Evolutionary conservation across 2,329 filamentous ascomycete genomes (phyloP).

Genomic region (Fonsecaea nubica): DNA sequence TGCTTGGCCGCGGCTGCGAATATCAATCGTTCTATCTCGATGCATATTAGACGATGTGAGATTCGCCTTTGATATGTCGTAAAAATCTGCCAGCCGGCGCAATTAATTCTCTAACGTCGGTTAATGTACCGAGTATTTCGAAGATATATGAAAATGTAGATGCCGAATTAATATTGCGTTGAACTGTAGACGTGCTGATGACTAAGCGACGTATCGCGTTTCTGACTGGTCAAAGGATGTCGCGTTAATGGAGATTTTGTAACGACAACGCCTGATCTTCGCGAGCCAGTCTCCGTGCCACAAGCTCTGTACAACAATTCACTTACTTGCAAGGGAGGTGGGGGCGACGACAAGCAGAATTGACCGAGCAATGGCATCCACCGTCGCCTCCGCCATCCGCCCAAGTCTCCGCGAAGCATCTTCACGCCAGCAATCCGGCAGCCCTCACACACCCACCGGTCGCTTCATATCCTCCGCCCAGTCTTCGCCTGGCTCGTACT

Average conservation of each 20-base stretch:
- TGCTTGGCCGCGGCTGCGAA: too few relatives aligned
- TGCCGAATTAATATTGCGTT: background rate
- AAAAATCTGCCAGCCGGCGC: too few relatives aligned
- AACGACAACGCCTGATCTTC: background rate
- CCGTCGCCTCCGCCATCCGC: conserved; percentile 37
- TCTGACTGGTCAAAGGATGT: background rate
- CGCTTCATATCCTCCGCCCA: conserved; percentile 62
- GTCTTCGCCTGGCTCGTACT: conserved; percentile 63
- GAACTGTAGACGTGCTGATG: background rate
- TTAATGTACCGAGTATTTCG: too few relatives aligned
- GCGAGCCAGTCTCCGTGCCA: background rate
- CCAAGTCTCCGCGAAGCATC: conserved; percentile 33
- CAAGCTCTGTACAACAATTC: conserved; percentile 1
- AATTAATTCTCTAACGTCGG: too few relatives aligned
- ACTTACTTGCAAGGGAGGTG: conserved; percentile 20
- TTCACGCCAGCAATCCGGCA: conserved; percentile 31
- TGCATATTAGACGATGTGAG: too few relatives aligned
- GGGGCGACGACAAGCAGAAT: conserved; percentile 18
- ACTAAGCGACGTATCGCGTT: background rate
- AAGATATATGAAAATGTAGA: too few relatives aligned
- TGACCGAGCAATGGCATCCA: conserved; percentile 30
- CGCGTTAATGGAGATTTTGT: background rate
- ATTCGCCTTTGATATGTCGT: too few relatives aligned
- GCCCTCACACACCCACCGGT: conserved; percentile 64
- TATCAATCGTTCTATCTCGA: too few relatives aligned